Percentiles rank a stretch among this genome's conserved stretches.
phyloP scores from a whole-genome alignment of 1,284 basidiomycete species.

The Moniliophthora roreri region DNA sequence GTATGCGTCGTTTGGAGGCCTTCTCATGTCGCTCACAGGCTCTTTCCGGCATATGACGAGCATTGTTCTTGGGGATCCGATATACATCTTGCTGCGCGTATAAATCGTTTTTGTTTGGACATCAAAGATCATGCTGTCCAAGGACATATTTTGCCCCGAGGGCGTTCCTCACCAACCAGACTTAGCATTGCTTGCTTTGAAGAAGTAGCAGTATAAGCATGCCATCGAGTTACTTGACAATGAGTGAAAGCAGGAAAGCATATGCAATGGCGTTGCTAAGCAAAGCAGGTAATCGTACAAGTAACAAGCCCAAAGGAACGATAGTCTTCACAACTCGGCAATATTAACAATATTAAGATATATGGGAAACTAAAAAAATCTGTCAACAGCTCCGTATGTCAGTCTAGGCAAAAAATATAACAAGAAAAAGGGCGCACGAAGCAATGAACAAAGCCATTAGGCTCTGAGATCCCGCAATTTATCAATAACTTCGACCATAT shows the following conservation, averaged over 20 bases:
- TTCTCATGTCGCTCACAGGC: conserved; percentile 93
- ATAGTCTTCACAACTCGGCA: not conserved
- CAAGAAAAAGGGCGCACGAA: not conserved
- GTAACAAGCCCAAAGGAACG: not conserved
- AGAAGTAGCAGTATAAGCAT: no score
- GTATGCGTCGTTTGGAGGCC: conserved; percentile 95
- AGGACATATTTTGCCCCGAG: no score
- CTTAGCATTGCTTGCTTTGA: no score
- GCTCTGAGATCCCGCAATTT: conserved; percentile 50
- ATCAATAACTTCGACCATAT: conserved; percentile 45
- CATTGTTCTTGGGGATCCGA: conserved; percentile 90
- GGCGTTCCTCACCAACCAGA: no score
- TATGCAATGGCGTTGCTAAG: no score
- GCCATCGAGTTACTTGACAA: no score
- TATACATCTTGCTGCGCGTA: conserved; percentile 88
- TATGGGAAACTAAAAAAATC: not conserved
- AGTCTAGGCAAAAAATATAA: not conserved
- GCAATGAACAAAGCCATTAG: conserved; percentile 1
- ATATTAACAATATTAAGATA: not conserved
- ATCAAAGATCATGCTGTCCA: no score
- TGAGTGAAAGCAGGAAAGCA: no score
- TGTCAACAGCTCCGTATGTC: not conserved
- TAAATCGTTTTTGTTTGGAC: conserved; percentile 33
- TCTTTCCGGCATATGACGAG: conserved; percentile 91
- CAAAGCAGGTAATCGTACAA: not conserved